A percentile compares a stretch with the other conserved stretches of the same genome.
phyloP scores from a whole-genome alignment of 805 yeast species.

The Zygosaccharomyces kombuchaensis region DNA sequence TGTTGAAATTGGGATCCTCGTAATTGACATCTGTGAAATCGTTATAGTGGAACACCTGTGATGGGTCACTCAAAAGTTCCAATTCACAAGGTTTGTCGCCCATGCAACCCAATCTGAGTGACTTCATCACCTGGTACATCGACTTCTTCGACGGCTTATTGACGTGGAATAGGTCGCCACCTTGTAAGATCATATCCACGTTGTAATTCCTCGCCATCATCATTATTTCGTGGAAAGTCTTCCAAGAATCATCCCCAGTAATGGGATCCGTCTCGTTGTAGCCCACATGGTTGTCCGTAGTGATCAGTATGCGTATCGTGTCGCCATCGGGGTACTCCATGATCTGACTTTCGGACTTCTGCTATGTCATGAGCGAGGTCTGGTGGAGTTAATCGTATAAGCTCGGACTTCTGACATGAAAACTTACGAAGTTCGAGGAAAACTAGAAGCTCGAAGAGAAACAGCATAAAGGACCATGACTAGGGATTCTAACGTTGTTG shows the following conservation, averaged over 20 bases:
- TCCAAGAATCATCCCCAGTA: conserved; percentile 86
- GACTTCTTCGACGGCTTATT: conserved; percentile 88
- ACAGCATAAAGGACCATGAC: not conserved
- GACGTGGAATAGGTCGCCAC: conserved; percentile 89
- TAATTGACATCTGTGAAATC: conserved; percentile 73
- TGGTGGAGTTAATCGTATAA: not conserved
- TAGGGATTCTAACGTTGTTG: conserved; percentile 23
- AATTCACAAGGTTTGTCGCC: conserved; percentile 86
- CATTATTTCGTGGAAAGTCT: conserved; percentile 80
- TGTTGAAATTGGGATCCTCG: conserved; percentile 85
- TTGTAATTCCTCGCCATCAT: conserved; percentile 61
- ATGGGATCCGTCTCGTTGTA: conserved; percentile 85
- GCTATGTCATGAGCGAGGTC: not conserved
- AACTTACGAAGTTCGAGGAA: not conserved
- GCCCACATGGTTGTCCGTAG: conserved; percentile 97
- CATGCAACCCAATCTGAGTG: conserved; percentile 66
- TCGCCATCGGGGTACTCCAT: conserved; percentile 39
- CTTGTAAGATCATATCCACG: conserved; percentile 85
- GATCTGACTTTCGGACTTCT: not conserved
- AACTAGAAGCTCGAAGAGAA: not conserved
- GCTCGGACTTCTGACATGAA: not conserved
- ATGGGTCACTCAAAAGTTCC: conserved; percentile 77
- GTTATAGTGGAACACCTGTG: conserved; percentile 49
- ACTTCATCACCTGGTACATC: conserved; percentile 72
- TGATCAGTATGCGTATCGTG: conserved; percentile 71